Evolutionary conservation across 495 filamentous ascomycete genomes (phyloP).

Genomic region (Achaetomiella virescens): DNA sequence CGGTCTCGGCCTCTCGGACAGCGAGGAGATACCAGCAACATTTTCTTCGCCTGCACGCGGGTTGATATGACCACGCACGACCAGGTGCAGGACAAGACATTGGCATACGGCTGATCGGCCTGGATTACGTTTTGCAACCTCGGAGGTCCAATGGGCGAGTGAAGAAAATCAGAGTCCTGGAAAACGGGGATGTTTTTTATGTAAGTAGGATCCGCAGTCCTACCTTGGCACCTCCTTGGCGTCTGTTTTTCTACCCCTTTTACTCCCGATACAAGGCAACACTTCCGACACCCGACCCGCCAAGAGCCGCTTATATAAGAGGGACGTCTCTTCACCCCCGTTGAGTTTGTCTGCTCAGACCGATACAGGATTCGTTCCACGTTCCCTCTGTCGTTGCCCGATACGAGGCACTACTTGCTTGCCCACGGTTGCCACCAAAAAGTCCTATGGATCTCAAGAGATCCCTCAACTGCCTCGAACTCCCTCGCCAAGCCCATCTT

Average conservation of each 20-base stretch:
- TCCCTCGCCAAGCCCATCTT: slow-evolving; percentile 18
- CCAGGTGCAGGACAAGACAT: not conserved
- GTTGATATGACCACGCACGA: not conserved
- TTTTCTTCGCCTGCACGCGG: not conserved
- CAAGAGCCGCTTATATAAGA: slow-evolving; percentile 1
- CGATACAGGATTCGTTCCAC: not conserved
- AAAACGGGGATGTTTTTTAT: not conserved
- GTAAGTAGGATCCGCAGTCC: slow-evolving; percentile 5
- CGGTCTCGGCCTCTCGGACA: too few species aligned
- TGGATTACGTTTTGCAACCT: slow-evolving; percentile 5
- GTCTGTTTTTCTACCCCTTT: not conserved
- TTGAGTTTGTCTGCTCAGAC: too few species aligned
- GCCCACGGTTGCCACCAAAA: not conserved
- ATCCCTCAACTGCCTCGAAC: slow-evolving; percentile 1
- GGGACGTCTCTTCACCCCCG: not conserved
- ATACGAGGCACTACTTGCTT: not conserved
- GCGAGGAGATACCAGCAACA: not conserved
- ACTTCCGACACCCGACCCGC: not conserved
- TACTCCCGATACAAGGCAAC: not conserved
- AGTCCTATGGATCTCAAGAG: not conserved
- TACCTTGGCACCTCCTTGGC: slow-evolving; percentile 2
- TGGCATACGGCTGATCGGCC: not conserved
- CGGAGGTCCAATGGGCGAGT: not conserved
- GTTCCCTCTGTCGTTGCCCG: not conserved
- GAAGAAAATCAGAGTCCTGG: not conserved